phyloP scores from a whole-genome alignment of 2,329 filamentous ascomycete genomes.

The Claviceps digitariae region DNA sequence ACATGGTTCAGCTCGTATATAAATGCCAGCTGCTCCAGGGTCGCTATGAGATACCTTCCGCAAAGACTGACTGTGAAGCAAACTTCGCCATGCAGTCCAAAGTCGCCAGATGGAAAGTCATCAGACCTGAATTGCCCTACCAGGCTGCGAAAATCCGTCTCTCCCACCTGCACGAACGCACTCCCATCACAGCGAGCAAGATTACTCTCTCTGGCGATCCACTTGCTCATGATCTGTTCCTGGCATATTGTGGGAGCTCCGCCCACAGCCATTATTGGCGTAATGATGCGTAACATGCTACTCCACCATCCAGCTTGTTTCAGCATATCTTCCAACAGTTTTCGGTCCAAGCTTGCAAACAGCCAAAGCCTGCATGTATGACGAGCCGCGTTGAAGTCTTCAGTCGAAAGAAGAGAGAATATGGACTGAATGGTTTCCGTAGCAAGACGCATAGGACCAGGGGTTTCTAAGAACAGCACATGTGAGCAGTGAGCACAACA shows the following conservation, averaged over 20 bases:
- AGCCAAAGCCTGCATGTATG: slow-evolving; percentile 49
- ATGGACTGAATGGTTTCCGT: slow-evolving; percentile 25
- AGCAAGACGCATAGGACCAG: slow-evolving; percentile 16
- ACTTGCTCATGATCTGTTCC: slow-evolving; percentile 26
- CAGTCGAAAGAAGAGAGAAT: slow-evolving; percentile 18
- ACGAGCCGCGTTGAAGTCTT: slow-evolving; percentile 44
- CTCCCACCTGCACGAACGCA: slow-evolving; percentile 20
- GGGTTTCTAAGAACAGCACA: slow-evolving; percentile 2
- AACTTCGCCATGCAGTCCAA: slow-evolving; percentile 14
- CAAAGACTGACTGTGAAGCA: slow-evolving; percentile 43
- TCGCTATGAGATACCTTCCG: slow-evolving; percentile 42
- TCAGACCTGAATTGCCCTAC: slow-evolving; percentile 9
- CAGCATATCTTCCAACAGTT: slow-evolving; percentile 38
- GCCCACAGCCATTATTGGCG: slow-evolving; percentile 10
- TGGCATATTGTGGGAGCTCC: slow-evolving; percentile 9
- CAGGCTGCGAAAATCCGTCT: slow-evolving; percentile 24
- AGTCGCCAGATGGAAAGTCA: slow-evolving; percentile 10
- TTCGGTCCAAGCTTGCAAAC: slow-evolving; percentile 37
- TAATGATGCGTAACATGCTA: slow-evolving; percentile 17
- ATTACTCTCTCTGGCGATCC: slow-evolving; percentile 26
- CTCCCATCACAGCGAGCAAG: slow-evolving; percentile 9
- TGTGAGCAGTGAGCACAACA: neutral
- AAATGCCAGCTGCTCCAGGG: slow-evolving; percentile 38
- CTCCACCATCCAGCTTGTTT: slow-evolving; percentile 41
- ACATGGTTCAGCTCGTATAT: slow-evolving; percentile 34